These are phyloP conservation scores for Gremmenia infestans DNA, from an alignment of 2,329 filamentous ascomycete species.

Conservation along the genomic window DNA sequence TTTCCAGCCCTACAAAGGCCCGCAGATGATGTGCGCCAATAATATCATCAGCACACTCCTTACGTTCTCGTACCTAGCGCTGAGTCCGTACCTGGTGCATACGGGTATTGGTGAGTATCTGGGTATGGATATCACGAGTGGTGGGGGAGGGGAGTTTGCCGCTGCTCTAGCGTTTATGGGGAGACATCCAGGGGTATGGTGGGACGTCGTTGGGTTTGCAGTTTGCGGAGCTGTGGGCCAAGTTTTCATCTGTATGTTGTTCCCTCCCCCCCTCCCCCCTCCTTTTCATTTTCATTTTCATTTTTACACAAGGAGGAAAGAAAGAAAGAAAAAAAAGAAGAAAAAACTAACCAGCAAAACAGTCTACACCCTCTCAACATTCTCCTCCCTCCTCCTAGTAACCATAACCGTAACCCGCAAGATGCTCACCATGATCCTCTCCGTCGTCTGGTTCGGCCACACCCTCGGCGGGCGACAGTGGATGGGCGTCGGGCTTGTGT, in stretches of 20 bases:
- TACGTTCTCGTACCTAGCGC: conserved; percentile 69
- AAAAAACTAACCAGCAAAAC: not conserved
- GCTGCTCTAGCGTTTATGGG: conserved; percentile 78
- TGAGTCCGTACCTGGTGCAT: conserved; percentile 73
- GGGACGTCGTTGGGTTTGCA: conserved; percentile 85
- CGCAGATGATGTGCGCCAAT: conserved; percentile 99
- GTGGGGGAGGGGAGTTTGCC: conserved; percentile 67
- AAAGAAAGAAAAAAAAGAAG: too few species aligned
- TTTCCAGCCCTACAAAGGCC: conserved; percentile 78
- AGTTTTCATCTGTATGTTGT: conserved; percentile 77
- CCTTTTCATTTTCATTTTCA: too few species aligned
- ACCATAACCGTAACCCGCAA: conserved; percentile 97
- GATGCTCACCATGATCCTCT: conserved; percentile 98
- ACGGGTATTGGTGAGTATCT: conserved; percentile 61
- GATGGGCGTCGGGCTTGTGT: conserved; percentile 87
- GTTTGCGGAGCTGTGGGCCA: conserved; percentile 89
- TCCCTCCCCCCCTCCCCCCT: too few species aligned
- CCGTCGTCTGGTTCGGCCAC: conserved; percentile 92
- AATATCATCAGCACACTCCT: conserved; percentile 81
- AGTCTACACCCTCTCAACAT: conserved; percentile 89
- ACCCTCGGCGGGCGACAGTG: conserved; percentile 83
- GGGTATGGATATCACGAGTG: conserved; percentile 56
- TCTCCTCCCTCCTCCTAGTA: conserved; percentile 86
- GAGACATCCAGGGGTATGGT: conserved; percentile 74
- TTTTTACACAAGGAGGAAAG: not conserved